Base-by-base conservation (phyloP, 2,329 filamentous ascomycete species). In the Penicillium sp. region DNA sequence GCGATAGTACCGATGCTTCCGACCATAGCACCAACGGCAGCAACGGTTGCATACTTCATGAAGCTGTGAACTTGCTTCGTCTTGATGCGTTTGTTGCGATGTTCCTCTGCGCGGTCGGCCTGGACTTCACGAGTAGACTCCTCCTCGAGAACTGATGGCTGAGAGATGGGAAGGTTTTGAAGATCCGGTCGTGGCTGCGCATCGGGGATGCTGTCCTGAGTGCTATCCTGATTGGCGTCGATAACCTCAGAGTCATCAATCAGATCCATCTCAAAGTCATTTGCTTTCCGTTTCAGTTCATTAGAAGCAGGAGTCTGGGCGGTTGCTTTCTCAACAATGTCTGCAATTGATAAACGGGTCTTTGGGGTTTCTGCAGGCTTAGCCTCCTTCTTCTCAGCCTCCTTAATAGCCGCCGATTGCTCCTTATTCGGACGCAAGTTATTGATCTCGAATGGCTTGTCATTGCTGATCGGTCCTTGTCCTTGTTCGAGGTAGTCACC, bases 1-100 rank as follows among this genome's bases (percentile, higher is more conserved):
- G 70, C 66, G 42, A 78, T 67, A 16, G 73, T 73, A 21, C 74
- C 70, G 33, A 77, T 64, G 5, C 74, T 70, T 49, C 76, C 76
- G 45, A 75, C 66, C 16, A 76, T 57, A 35, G 73, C 73, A 23
- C 75, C 74, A 5, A 72, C 59, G 2, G 73, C 56, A 24, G 75
- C 74, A 26, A 70, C 72, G 20, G 70, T 68, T 28, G 71, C 72
- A 62, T 77, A 72, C 54, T 68, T 71, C 47, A 65, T 62, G 23
- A 76, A 52, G 23, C 51, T 66, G 42, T 33, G 21, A 18, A 47
- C 40, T 23, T 63, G 50, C 5, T 49, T 52, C 3, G 59, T 59
- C 57, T 68, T 73, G 20, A 59, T 55, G 35, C 66, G 66, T 56
- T 75, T 73, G 14, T 52, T 40, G 0, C 65, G 65, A 33, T 57